Evolutionary conservation across 257 asterid species (phyloP), one percentile per base, ranked within the genome.

Genomic region (Nicotiana tabacum): DNA sequence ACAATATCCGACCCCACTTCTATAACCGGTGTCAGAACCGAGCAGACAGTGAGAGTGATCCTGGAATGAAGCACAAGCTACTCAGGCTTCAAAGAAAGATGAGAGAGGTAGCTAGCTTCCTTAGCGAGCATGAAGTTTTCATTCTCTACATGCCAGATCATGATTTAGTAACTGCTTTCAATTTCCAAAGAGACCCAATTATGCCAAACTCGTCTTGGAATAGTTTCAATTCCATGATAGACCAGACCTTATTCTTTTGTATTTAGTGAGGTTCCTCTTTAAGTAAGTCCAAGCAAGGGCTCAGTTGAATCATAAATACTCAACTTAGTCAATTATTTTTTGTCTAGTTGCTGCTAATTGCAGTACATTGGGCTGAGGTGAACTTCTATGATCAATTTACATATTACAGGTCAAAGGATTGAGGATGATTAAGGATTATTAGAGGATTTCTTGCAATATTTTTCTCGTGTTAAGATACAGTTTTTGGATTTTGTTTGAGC

Each of bases 61-160:
- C 95, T 17, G 97, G 89, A 64, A 93, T 77, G 95, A 93, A 91
- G 88, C 97, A 92, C 88, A 87, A 86, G 85, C 86, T 96, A 69
- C 97, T 90, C 77, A 89, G 92, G 86, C 93, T 96, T 82, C 87
- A 94, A 48, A 91, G 99, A 85, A 96, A 96, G 90, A 90, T 96
- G 81, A 94, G 91, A 87, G 98, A 92, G 98, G 99, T 94, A 85
- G 43, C 69, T 1, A 30, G n/a, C 61, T 5, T 80, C 48, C 37
- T 51, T 70, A 16, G 32, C 9, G 21, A 69, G 13, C 76, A 9
- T 79, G 64, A 66, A 83, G 77, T 85, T 56, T 21, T 29, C 64
- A 51, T 74, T 48, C 8, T 51, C 27, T 74, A 48, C 15, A 27
- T 48, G 43, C 24, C 27, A 48, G 9, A 74, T 74, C 39, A 48